Evolutionary conservation across 208 protist species (phyloP), one percentile per base, ranked within the genome.

Genomic region (Phytomonas serpens): DNA sequence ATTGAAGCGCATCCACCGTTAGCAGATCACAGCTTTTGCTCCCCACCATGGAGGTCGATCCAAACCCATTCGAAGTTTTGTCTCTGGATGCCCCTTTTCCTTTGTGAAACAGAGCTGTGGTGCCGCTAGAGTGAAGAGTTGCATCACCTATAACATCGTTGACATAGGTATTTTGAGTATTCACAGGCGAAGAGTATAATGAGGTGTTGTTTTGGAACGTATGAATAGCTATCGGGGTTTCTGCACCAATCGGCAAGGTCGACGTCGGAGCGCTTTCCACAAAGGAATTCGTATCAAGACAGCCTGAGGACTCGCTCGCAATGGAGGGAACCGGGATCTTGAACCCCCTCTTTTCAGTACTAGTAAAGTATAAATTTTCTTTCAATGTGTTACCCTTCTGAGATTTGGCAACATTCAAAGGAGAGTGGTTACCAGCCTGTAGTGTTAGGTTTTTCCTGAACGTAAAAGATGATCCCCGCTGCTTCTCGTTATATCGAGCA

Each of bases 401-500:
- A 57, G 47, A 57, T 57, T 27, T 57, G 47, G 2, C 23, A 57
- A 27, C 47, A 57, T 57, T 1, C 0, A 19, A 57, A 57, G 47
- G 19, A 57, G 47, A 57, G 47, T 27, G 47, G 23, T 57, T 27
- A 27, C 23, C 2, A 6, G 19, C 19, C 47, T 57, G 47, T 6
- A 57, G 23, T 23, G 47, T 57, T 27, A 57, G 11, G 47, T 27
- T 57, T 57, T 57, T 57, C 19, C 47, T 57, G 19, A 27, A 27
- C 4, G 4, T 57, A 57, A 57, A 57, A 27, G 19, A 57, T 1
- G 47, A 57, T 7, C 11, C 19, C 23, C 37, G 4, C 37, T 79
- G 71, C n/a, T 71, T 67, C 67, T 80, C 78, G 77, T 87, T 87
- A 72, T 74, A 84, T 6, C 80, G 79, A 3, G 83, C 83, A 0